These are phyloP conservation scores for Chaetomium fimeti DNA, from an alignment of 495 filamentous ascomycete genomes.

Conservation along the genomic window DNA sequence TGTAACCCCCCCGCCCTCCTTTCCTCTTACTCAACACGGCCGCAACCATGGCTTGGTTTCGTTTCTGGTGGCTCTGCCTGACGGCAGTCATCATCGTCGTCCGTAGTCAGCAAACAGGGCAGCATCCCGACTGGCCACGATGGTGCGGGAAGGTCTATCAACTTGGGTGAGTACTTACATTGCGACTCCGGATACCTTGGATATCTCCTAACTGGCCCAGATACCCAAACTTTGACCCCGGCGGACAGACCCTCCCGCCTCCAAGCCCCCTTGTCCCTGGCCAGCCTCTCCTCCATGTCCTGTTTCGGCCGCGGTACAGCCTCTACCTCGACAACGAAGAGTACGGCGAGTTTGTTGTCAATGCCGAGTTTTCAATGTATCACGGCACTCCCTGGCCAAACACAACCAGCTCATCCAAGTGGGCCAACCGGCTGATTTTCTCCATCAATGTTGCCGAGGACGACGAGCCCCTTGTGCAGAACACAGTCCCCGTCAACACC, in stretches of 20 bases:
- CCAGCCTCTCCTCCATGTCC: slow-evolving; percentile 54
- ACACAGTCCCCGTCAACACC: slow-evolving; percentile 46
- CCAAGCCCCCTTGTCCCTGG: slow-evolving; percentile 30
- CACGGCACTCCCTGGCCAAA: slow-evolving; percentile 47
- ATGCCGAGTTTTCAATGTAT: slow-evolving; percentile 55
- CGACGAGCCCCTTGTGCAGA: slow-evolving; percentile 39
- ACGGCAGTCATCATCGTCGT: background rate
- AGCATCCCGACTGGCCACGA: slow-evolving; percentile 47
- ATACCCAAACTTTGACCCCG: slow-evolving; percentile 59
- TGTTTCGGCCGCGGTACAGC: slow-evolving; percentile 58
- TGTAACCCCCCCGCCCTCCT: background rate
- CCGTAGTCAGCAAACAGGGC: slow-evolving; percentile 34
- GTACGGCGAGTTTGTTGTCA: slow-evolving; percentile 58
- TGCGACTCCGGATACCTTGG: background rate
- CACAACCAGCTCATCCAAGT: slow-evolving; percentile 29
- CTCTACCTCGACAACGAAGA: slow-evolving; percentile 59
- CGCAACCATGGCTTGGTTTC: slow-evolving; percentile 19
- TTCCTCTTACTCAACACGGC: background rate
- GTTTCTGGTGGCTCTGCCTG: slow-evolving; percentile 17
- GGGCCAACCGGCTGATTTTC: slow-evolving; percentile 37
- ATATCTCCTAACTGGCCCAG: slow-evolving; percentile 28
- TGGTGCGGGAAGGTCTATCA: slow-evolving; percentile 64
- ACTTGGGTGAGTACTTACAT: slow-evolving; percentile 39
- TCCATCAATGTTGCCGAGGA: slow-evolving; percentile 36
- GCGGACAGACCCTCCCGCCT: slow-evolving; percentile 56